Base-by-base conservation (phyloP, 768 basidiomycete genomes). In the Boletus sp. region DNA sequence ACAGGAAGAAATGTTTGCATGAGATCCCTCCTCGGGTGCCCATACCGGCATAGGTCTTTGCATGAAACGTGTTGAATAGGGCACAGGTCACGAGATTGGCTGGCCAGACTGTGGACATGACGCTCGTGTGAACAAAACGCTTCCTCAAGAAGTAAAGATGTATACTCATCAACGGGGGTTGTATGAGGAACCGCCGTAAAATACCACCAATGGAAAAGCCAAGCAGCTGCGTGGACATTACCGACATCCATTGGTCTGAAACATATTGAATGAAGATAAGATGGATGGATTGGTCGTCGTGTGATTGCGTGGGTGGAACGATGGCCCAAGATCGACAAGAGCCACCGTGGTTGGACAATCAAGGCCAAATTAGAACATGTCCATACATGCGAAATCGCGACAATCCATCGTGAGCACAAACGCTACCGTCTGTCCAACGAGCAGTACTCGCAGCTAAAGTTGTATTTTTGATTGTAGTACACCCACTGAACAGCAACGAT, bases 31-130 rank as follows among this genome's bases (percentile, higher is more conserved):
- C 79, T 5, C 70, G 74, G 17, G 50, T 64, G 6, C 78, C 77
- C 15, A 76, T 74, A 40, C 81, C 82, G 4, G 70, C 57, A 54
- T 80, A 80, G 15, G 62, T 56, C 51, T 83, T 78, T 0, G 82
- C 81, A 67, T 90, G 89, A 8, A 90, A 77, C 1, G 88, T 90
- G 60, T 90, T 90, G 69, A 87, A 89, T 4, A 90, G 64, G 3
- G 86, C 84, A 62, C 87, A 88, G 0, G 80, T 76, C 14, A 90
- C 89, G 5, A 90, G 76, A 40, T 84, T 84, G 55, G 81, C 79
- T 1, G 89, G 89, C 89, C 89, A 90, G 44, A 90, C 86, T 84
- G 54, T 18, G 78, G 77, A 50, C 80, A 77, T 0, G 72, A 77
- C 50, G 14, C 14, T 1, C 0, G 48, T 59, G 24, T 64, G 29